These are phyloP conservation scores for Rhynchospora tenuis DNA, from an alignment of 176 grass and related monocot species.

Conservation along the genomic window DNA sequence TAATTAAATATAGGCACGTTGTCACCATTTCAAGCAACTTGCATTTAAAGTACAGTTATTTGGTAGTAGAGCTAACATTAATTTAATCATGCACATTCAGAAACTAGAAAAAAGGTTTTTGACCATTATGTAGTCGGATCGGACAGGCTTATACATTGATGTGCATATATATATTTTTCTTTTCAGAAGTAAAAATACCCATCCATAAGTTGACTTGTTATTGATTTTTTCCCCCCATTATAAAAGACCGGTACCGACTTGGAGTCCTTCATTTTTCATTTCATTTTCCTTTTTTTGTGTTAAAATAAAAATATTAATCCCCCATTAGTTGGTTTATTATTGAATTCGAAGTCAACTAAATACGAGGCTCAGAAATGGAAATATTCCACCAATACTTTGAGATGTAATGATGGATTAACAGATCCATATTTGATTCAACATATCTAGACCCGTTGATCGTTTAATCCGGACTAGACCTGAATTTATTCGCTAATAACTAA, in stretches of 20 bases:
- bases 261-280: not conserved
- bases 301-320: not conserved
- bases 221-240: not conserved
- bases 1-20: not conserved
- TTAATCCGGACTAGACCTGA: not conserved
- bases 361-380: not conserved
- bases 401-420: not conserved
- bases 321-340: not conserved
- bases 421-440: not conserved
- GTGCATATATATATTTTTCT: too few species aligned
- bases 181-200: not conserved
- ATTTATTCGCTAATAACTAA: not conserved
- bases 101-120: not conserved
- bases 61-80: not conserved
- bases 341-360: not conserved
- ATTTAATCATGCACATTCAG: not conserved
- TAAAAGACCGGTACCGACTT: not conserved
- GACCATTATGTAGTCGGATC: not conserved
- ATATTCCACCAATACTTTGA: not conserved
- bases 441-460: not conserved
- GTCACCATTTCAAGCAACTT: not conserved
- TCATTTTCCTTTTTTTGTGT: not conserved
- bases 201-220: not conserved
- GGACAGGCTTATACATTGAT: not conserved
- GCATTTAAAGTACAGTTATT: not conserved